Evolutionary conservation across 2,329 filamentous ascomycete genomes (phyloP), one percentile per base, ranked within the genome.

Genomic region (Colletotrichum higginsianum): DNA sequence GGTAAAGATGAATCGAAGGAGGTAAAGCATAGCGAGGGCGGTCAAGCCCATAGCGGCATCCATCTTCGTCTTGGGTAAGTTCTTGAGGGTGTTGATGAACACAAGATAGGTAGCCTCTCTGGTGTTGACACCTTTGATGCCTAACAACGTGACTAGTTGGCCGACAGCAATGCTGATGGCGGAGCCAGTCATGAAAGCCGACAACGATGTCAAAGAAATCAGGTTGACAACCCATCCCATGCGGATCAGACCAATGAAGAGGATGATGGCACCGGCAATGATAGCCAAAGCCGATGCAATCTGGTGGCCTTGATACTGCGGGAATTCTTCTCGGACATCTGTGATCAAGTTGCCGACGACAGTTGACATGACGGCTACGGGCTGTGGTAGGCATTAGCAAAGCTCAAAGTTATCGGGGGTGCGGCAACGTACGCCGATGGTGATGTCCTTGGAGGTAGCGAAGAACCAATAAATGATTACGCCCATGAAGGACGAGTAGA

Each of bases 361-460:
- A 4, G 94, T 97, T 1, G 95, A 98, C 88, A 98, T 93, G 75
- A 98, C 96, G 47, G 96, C 96, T 60, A 98, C 96, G 42, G 96
- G 96, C 92, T 94, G 74, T 3, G 58, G 47, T 7, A 30, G 60
- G 74, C 9, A 38, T 74, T 40, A 75, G 68, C 38, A 50, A 35
- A 12, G 35, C 4, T 16, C 35, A 35, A 2, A 6, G 12, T 2
- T 38, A 11, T 52, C 30, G 57, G 8, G n/a, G n/a, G 30, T 40
- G 69, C 70, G 60, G 61, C 4, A 2, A 88, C 91, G 83, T 86
- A 94, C 92, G 18, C 96, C 96, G 67, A 98, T 98, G 12, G 96
- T 98, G 78, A 99, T 98, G 81, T 99, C 96, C 80, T 98, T 99
- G 16, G 96, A 98, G 0, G 96, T 99, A 44, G 95, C 96, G 78